These are phyloP conservation scores for Clarireedia homoeocarpa DNA, from an alignment of 2,329 filamentous ascomycete genomes.

Conservation along the genomic window DNA sequence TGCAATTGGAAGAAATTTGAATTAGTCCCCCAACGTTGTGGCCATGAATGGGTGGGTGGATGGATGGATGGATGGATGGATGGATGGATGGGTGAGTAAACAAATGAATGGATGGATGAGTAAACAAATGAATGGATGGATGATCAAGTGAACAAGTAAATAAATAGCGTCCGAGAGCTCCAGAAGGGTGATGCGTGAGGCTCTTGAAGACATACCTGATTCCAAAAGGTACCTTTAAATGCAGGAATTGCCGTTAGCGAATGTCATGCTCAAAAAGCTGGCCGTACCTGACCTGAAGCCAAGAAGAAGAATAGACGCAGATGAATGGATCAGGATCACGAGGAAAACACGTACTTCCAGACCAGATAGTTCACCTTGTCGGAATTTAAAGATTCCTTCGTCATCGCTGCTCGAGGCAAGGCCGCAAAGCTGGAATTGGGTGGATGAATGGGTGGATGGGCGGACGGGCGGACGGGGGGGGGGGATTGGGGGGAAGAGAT, in stretches of 20 bases:
- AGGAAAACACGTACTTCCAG: conserved; percentile 51
- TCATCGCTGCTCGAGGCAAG: conserved; percentile 15
- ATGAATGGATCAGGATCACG: conserved; percentile 20
- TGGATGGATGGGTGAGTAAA: too few species aligned
- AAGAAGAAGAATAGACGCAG: neutral
- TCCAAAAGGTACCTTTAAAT: conserved; percentile 29
- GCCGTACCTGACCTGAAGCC: conserved; percentile 17
- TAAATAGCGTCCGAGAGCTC: neutral
- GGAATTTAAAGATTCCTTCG: conserved; percentile 44
- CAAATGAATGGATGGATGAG: too few species aligned
- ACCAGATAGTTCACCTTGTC: conserved; percentile 63
- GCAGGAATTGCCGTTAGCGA: conserved; percentile 26
- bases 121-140: too few species aligned
- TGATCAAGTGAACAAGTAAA: neutral
- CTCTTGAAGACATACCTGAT: conserved; percentile 24
- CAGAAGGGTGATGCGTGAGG: neutral
- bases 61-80: too few species aligned
- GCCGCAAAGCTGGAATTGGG: neutral
- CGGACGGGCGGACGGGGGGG: conserved; percentile 1
- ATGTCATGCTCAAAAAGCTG: conserved; percentile 3
- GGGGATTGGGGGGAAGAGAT: neutral
- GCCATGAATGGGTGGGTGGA: too few species aligned
- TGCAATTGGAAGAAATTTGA: conserved; percentile 27
- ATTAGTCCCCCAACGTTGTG: conserved; percentile 4
- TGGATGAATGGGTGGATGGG: neutral